A percentile compares a stretch with the other conserved stretches of the same genome.
These are phyloP conservation scores for Bacidia rubella DNA, from an alignment of 495 filamentous ascomycete species.

Conservation along the genomic window DNA sequence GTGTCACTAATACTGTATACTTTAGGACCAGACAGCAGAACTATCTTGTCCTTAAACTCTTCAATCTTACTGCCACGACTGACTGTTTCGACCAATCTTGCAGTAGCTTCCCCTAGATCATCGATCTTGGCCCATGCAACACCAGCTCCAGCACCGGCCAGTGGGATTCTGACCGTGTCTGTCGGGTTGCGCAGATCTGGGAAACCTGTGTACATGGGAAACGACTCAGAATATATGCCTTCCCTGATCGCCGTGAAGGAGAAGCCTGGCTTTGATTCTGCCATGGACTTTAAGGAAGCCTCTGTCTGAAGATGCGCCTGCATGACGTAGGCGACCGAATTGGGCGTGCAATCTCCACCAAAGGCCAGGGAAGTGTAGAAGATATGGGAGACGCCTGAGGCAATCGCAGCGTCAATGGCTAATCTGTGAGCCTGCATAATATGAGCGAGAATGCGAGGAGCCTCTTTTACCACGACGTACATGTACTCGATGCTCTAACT, in stretches of 20 bases:
- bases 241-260: conserved; percentile 43
- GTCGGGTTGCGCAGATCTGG: conserved; percentile 28
- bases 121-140: conserved; percentile 41
- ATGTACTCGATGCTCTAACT: conserved; percentile 27
- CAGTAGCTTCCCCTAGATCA: conserved; percentile 36
- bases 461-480: conserved; percentile 19
- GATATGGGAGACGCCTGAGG: conserved; percentile 45
- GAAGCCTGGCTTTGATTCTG: conserved; percentile 9
- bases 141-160: conserved; percentile 32
- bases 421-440: conserved; percentile 26
- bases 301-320: conserved; percentile 54
- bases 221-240: conserved; percentile 54
- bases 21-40: conserved; percentile 30
- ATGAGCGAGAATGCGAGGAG: not conserved
- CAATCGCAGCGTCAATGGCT: conserved; percentile 44
- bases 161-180: conserved; percentile 36
- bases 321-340: conserved; percentile 47
- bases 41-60: conserved; percentile 22
- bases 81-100: conserved; percentile 27
- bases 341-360: conserved; percentile 28
- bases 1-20: conserved; percentile 29
- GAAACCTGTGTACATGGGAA: conserved; percentile 55
- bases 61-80: conserved; percentile 10
- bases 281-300: conserved; percentile 34
- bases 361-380: conserved; percentile 58